Base-by-base conservation (phyloP, 495 filamentous ascomycete genomes). In the Haplographium delicatum region DNA sequence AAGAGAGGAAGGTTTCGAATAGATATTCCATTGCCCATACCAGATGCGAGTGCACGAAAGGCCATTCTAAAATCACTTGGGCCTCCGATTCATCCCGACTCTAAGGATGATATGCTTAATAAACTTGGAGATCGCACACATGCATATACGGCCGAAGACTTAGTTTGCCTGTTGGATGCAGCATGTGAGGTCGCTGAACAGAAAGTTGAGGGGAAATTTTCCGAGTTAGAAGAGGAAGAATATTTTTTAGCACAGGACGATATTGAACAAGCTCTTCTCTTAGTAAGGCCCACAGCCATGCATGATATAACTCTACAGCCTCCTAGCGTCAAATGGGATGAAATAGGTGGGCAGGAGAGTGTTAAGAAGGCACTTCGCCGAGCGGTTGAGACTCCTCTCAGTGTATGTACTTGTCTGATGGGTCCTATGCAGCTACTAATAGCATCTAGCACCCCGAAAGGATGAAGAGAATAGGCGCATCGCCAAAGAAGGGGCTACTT, bases 221-320 rank as follows among this genome's bases (percentile, higher is more conserved):
- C 62, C 47, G 43, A 47, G 51, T 55, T 50, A 41, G 52, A 58
- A 54, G 51, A 62, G 47, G 43, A 55, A 9, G 45, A 40, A 44
- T 59, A 57, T 38, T 60, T 43, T 49, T 52, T 72, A 16, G 58
- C 61, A 30, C 59, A 65, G 44, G 60, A 68, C 0, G 76, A 79
- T 56, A 66, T 74, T 42, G 57, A 66, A 11, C 59, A 66, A 42
- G 70, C 71, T 25, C 63, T 75, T 11, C 63, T 65, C 1, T 52
- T 69, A 9, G 66, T 81, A 34, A 79, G 83, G 7, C 91, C 93
- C 11, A 90, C 84, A 9, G 88, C 89, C 2, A 94, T 98, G 84
- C 80, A 85, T 57, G 93, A 95, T 63, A 81, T 96, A 26, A 87
- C 94, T 62, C 67, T 96, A 42, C 85, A 95, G 59, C 84, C 86